phyloP scores from a whole-genome alignment of 2,329 filamentous ascomycete species.

The Dryadomyces sulphureus region DNA sequence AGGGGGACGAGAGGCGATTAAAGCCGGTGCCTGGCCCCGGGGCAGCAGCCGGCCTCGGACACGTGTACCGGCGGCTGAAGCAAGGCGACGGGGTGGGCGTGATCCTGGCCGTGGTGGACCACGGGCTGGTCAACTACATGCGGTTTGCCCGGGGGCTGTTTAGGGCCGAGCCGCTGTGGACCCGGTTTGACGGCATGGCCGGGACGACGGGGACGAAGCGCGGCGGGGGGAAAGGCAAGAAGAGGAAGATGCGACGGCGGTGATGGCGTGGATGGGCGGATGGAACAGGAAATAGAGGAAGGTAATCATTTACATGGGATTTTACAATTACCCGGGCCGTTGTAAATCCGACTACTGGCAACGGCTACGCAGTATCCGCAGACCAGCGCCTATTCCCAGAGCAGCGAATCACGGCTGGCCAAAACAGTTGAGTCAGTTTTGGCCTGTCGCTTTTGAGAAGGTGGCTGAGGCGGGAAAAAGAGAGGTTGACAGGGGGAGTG shows the following conservation, averaged over 20 bases:
- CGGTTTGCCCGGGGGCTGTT: constrained; percentile 70
- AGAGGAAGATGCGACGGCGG: background rate
- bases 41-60: background rate
- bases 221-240: constrained; percentile 8
- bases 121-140: constrained; percentile 80
- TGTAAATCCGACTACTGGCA: background rate
- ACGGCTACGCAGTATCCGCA: background rate
- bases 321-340: too few species aligned
- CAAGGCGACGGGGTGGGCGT: constrained; percentile 66
- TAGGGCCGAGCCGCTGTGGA: constrained; percentile 56
- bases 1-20: background rate
- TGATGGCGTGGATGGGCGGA: background rate
- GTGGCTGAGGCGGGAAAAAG: background rate
- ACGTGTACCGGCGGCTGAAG: constrained; percentile 63
- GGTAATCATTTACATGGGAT: too few species aligned
- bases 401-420: background rate
- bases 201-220: constrained; percentile 22
- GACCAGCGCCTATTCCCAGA: too few species aligned
- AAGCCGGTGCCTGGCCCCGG: background rate
- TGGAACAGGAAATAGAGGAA: background rate
- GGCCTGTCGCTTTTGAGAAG: background rate
- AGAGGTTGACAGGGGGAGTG: background rate
- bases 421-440: too few species aligned
- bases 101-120: constrained; percentile 75
- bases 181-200: constrained; percentile 30